These are phyloP conservation scores for Ceratobasidium theobromae DNA, from an alignment of 1,284 basidiomycete genomes.

Conservation along the genomic window DNA sequence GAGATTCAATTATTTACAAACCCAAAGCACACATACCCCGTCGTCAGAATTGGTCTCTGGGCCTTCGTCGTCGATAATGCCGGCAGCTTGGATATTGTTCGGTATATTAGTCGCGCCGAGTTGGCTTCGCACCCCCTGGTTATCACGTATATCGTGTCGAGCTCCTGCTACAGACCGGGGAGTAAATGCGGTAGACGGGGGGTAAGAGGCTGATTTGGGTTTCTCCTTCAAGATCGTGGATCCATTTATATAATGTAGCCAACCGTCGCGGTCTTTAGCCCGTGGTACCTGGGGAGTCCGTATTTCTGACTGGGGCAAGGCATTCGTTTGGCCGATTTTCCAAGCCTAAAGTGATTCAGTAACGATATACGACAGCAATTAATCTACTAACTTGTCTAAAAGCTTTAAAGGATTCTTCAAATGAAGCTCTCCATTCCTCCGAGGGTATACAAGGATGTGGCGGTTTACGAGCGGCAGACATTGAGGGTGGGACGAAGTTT, in stretches of 20 bases:
- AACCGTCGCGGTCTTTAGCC: slow-evolving; percentile 35
- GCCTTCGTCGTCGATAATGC: slow-evolving; percentile 9
- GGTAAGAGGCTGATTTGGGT: neutral
- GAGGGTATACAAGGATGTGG: slow-evolving; percentile 31
- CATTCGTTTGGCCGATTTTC: neutral
- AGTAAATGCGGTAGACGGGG: slow-evolving; percentile 23
- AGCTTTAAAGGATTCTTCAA: slow-evolving; percentile 29
- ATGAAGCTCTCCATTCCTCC: slow-evolving; percentile 32
- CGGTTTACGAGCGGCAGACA: neutral
- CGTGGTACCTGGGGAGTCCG: slow-evolving; percentile 27
- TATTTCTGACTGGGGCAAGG: neutral
- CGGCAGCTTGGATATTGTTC: slow-evolving; percentile 12
- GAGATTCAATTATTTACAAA: no score
- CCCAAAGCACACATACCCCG: no score
- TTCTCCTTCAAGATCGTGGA: neutral
- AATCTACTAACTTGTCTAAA: slow-evolving; percentile 27
- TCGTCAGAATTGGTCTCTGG: neutral
- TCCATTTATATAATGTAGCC: slow-evolving; percentile 36
- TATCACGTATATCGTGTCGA: neutral
- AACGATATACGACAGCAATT: neutral
- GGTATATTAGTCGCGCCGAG: neutral
- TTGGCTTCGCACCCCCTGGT: neutral
- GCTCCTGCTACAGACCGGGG: slow-evolving; percentile 12
- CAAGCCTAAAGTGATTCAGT: slow-evolving; percentile 23
- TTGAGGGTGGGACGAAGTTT: neutral